Conservation (phyloP, 768 basidiomycete species). For the Gloeostereum incarnatum region DNA sequence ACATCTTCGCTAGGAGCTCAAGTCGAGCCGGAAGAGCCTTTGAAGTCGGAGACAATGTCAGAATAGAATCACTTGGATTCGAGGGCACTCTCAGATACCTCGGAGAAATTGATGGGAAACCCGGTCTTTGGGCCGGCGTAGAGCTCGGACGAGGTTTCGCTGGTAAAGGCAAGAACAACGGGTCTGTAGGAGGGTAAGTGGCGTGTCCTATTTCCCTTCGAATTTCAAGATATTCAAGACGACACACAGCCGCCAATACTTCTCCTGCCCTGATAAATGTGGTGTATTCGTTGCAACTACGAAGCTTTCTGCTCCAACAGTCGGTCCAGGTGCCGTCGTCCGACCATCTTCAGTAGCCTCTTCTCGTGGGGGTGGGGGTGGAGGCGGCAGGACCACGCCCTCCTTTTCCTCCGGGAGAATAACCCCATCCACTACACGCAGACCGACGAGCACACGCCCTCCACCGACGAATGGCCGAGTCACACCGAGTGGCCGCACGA, state of each 20-base stretch:
- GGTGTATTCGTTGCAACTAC: slow-evolving; percentile 84
- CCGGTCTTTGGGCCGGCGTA: slow-evolving; percentile 89
- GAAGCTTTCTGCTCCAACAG: slow-evolving; percentile 76
- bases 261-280: slow-evolving; percentile 73
- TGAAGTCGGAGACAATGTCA: slow-evolving; percentile 72
- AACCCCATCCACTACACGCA: slow-evolving; percentile 42
- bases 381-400: slow-evolving; percentile 32
- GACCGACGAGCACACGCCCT: slow-evolving; percentile 13
- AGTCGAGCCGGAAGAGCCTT: slow-evolving; percentile 39
- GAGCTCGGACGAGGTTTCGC: slow-evolving; percentile 78
- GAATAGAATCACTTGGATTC: slow-evolving; percentile 81
- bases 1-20: slow-evolving; percentile 36
- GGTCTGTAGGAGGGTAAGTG: slow-evolving; percentile 79
- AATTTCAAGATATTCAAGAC: not conserved
- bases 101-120: slow-evolving; percentile 83
- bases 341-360: slow-evolving; percentile 81
- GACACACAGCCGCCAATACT: slow-evolving; percentile 69
- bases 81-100: slow-evolving; percentile 78
- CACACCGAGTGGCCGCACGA: slow-evolving; percentile 34
- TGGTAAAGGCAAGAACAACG: slow-evolving; percentile 95
- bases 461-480: slow-evolving; percentile 36
- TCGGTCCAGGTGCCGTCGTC: slow-evolving; percentile 36
- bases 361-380: slow-evolving; percentile 40
- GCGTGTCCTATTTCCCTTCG: not conserved
- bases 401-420: slow-evolving; percentile 36